Base-by-base conservation (phyloP, 139 green algal species). In the Marvania coccoides region DNA sequence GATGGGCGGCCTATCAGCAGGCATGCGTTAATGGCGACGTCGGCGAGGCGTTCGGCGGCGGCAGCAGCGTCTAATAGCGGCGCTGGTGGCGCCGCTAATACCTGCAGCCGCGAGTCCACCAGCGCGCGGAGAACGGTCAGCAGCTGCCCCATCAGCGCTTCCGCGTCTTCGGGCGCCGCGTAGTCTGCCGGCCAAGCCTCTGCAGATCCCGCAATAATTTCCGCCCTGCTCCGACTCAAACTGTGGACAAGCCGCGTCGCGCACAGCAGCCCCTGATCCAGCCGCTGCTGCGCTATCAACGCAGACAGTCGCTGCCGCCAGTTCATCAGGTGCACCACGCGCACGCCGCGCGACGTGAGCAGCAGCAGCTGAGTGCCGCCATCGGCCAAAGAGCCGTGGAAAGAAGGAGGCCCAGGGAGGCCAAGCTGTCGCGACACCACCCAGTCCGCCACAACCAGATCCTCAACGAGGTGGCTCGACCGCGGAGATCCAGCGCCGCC, bases 241-340 rank as follows among this genome's bases (percentile, higher is more conserved):
- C n/a, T n/a, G n/a, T n/a, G n/a, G n/a, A n/a, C n/a, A 14, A 59
- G 37, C 30, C 42, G 39, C 24, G 68, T 48, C 19, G 55, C 54
- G 1, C 57, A 40, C 34, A 71, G 38, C 24, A 84, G 51, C 1
- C 75, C 76, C 7, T 60, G 59, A 3, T 55, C 48, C 65, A 72
- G 66, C 3, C 28, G 47, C n/a, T 57, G 24, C 15, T 70, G 47
- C 0, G 61, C 56, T 8, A 66, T 56, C 51, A 86, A 65, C 3
- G 60, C 63, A 6, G 72, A 74, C 28, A 86, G 30, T n/a, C 78
- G 72, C 56, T 86, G 76, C 53, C 75, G 70, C 80, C 80, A 86
- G 13, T 35, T 47, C 70, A 86, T 60, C 63, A 83, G 62, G 30
- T 79, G 66, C 36, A 70, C 71, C n/a, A 66, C 47, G 12, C 69